Conservation (phyloP, 2,329 filamentous ascomycete genomes). For the Neofusicoccum ribis region DNA sequence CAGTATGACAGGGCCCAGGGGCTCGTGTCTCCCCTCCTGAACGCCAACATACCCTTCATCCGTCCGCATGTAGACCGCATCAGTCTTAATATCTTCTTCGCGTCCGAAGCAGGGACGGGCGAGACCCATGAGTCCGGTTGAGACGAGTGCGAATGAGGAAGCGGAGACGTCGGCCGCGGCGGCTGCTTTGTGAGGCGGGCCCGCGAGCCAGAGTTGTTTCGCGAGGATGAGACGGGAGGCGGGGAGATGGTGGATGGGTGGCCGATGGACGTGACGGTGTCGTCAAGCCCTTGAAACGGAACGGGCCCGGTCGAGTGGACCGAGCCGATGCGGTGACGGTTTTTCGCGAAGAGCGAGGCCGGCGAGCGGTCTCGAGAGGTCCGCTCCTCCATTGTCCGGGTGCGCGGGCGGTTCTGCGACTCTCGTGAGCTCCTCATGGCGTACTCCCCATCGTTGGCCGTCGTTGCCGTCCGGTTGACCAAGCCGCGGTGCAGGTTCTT, state of each 20-base stretch:
- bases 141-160: conserved; percentile 29
- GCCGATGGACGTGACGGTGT: conserved; percentile 43
- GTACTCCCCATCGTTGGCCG: conserved; percentile 36
- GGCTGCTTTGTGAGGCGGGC: conserved; percentile 36
- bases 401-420: conserved; percentile 56
- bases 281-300: conserved; percentile 47
- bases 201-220: conserved; percentile 27
- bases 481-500: conserved; percentile 21
- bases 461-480: conserved; percentile 33
- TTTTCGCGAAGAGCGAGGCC: conserved; percentile 45
- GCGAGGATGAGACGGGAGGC: conserved; percentile 28
- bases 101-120: conserved; percentile 61
- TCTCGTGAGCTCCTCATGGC: conserved; percentile 38
- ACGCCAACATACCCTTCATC: conserved; percentile 78
- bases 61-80: conserved; percentile 77
- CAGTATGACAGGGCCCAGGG: conserved; percentile 72
- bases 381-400: conserved; percentile 52
- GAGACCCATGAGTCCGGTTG: conserved; percentile 38
- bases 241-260: conserved; percentile 42
- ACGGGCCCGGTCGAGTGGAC: conserved; percentile 65
- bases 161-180: conserved; percentile 27
- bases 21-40: conserved; percentile 61
- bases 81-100: conserved; percentile 69
- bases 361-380: conserved; percentile 42
- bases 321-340: conserved; percentile 67